Conservation (phyloP, 345 rosid genomes). For the Gossypium thurberi region DNA sequence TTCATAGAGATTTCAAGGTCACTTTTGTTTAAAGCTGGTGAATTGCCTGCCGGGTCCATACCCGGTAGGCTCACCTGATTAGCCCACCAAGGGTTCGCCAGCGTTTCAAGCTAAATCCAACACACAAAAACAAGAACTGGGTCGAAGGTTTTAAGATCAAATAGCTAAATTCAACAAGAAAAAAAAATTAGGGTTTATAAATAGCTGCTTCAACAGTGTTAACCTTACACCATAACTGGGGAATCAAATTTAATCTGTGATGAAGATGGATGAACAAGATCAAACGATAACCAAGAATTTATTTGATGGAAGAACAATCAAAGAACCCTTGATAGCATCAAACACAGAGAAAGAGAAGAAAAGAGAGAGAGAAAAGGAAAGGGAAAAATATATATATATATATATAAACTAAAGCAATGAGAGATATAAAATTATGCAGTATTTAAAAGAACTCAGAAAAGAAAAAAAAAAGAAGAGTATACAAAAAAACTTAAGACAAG, state of each 20-base stretch:
- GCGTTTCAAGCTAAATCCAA: conserved; percentile 12
- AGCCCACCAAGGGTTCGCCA: conserved; percentile 85
- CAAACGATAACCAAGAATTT: conserved; percentile 14
- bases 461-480: neutral
- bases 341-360: neutral
- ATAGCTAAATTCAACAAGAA: neutral
- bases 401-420: conserved; percentile 8
- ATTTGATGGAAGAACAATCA: conserved; percentile 1
- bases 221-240: neutral
- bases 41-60: conserved; percentile 45
- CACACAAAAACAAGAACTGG: neutral
- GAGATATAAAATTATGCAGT: conserved; percentile 13
- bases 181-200: neutral
- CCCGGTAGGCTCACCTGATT: conserved; percentile 52
- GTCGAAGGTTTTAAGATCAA: conserved; percentile 2
- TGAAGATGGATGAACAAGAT: conserved; percentile 11
- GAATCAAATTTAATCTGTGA: conserved; percentile 27
- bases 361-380: neutral
- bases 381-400: neutral
- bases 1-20: conserved; percentile 41
- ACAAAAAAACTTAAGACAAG: conserved; percentile 2
- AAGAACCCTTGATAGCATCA: conserved; percentile 20
- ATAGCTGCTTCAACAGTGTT: neutral
- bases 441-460: conserved; percentile 8
- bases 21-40: conserved; percentile 37